A percentile compares a stretch with the other conserved stretches of the same genome.
These are phyloP conservation scores for Naganishia vaughanmartiniae DNA, from an alignment of 768 basidiomycete genomes.

Conservation along the genomic window DNA sequence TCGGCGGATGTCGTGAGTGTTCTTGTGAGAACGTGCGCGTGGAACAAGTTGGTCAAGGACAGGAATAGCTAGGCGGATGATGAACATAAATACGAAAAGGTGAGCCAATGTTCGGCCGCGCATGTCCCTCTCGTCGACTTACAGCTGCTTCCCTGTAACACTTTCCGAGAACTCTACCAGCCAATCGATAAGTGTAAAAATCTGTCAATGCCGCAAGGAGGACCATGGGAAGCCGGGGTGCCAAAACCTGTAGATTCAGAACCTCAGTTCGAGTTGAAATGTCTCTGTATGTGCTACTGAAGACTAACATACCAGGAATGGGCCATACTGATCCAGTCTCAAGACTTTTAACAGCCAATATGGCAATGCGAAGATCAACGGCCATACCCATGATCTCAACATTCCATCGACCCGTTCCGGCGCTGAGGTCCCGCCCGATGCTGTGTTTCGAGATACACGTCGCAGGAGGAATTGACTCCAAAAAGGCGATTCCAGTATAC, in stretches of 20 bases:
- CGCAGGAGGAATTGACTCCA: not conserved
- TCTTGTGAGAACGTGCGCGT: slow-evolving; percentile 76
- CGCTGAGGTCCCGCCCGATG: not conserved
- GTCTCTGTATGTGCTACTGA: slow-evolving; percentile 17
- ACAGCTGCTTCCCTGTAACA: slow-evolving; percentile 65
- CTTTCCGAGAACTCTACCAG: slow-evolving; percentile 61
- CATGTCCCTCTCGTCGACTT: slow-evolving; percentile 47
- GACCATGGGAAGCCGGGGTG: slow-evolving; percentile 76
- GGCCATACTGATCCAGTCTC: slow-evolving; percentile 59
- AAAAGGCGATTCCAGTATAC: not conserved
- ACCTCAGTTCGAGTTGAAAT: not conserved
- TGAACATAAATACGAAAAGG: slow-evolving; percentile 13
- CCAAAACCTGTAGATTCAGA: slow-evolving; percentile 59
- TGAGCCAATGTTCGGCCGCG: slow-evolving; percentile 6
- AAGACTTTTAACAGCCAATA: slow-evolving; percentile 68
- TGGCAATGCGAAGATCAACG: slow-evolving; percentile 72
- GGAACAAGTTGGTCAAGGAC: slow-evolving; percentile 81
- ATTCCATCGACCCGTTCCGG: slow-evolving; percentile 32
- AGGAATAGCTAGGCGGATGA: slow-evolving; percentile 63
- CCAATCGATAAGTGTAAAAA: slow-evolving; percentile 66
- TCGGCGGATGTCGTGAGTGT: slow-evolving; percentile 92
- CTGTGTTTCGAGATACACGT: not conserved
- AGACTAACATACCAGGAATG: slow-evolving; percentile 62
- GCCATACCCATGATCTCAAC: slow-evolving; percentile 59
- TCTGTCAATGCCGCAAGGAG: slow-evolving; percentile 76